phyloP scores from a whole-genome alignment of 1,284 basidiomycete genomes.

The Sutorius eximius region DNA sequence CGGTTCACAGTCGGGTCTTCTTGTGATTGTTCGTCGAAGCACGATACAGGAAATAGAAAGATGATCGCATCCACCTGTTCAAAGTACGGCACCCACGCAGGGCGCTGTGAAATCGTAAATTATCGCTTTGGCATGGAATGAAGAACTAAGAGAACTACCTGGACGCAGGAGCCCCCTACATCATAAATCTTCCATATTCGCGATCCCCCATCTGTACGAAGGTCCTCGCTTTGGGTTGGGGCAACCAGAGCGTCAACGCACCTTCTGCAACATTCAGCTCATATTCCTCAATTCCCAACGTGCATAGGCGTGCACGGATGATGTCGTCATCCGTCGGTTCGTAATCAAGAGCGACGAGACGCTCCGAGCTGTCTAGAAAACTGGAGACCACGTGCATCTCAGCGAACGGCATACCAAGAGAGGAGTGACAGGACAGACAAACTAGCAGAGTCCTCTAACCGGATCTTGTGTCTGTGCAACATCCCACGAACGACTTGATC shows the following conservation, averaged over 20 bases:
- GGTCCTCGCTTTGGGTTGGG: not conserved
- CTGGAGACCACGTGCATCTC: conserved; percentile 39
- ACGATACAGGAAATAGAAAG: conserved; percentile 67
- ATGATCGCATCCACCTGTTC: conserved; percentile 71
- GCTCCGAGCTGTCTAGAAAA: conserved; percentile 62
- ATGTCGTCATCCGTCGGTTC: conserved; percentile 94
- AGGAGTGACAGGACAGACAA: conserved; percentile 49
- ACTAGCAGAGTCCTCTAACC: conserved; percentile 62
- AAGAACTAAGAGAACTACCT: conserved; percentile 39
- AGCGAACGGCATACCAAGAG: not conserved
- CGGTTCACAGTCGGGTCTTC: conserved; percentile 63
- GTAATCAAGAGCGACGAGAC: conserved; percentile 79
- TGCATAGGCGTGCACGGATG: conserved; percentile 89
- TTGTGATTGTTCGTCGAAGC: conserved; percentile 67
- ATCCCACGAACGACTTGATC: conserved; percentile 51
- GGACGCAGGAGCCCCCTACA: conserved; percentile 56
- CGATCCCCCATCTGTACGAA: conserved; percentile 26
- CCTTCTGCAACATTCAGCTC: conserved; percentile 50
- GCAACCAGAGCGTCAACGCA: conserved; percentile 18
- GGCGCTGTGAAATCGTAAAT: conserved; percentile 40
- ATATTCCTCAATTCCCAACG: conserved; percentile 72
- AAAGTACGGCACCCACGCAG: conserved; percentile 69
- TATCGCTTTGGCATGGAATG: conserved; percentile 1
- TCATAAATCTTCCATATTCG: conserved; percentile 53
- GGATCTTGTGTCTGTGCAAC: conserved; percentile 44